Evolutionary conservation across 106 monocot species (phyloP).

Genomic region (Allium fistulosum): DNA sequence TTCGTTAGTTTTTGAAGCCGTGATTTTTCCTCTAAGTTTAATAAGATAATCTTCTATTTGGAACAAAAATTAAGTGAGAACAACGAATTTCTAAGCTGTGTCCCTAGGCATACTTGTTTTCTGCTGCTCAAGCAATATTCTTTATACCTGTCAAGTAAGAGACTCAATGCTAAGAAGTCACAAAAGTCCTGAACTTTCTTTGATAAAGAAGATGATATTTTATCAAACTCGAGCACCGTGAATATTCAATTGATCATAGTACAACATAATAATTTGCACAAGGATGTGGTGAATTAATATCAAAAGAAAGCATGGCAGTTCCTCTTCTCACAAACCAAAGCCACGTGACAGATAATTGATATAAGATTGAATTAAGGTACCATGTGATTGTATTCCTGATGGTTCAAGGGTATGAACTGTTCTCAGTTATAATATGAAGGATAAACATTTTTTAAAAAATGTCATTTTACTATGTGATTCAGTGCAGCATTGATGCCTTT

Average conservation of each 20-base stretch:
- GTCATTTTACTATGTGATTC: conserved; percentile 7
- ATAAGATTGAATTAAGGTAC: conserved; percentile 77
- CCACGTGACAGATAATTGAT: conserved; percentile 91
- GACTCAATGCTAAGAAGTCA: conserved; percentile 2
- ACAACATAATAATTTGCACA: conserved; percentile 4
- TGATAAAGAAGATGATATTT: conserved; percentile 9
- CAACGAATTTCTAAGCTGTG: too few relatives aligned
- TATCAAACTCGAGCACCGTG: conserved; percentile 16
- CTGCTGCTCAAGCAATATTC: too few relatives aligned
- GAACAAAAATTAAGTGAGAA: too few relatives aligned
- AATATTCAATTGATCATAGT: conserved; percentile 15
- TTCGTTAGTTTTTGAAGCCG: too few relatives aligned
- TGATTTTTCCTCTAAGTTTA: too few relatives aligned
- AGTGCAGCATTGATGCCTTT: conserved; percentile 87
- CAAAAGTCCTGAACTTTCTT: conserved; percentile 3
- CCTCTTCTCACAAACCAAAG: conserved; percentile 25
- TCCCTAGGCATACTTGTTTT: too few relatives aligned
- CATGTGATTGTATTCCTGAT: conserved; percentile 74
- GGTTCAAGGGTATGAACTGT: conserved; percentile 42
- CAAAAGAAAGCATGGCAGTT: conserved; percentile 24
- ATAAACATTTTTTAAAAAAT: background rate
- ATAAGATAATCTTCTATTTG: too few relatives aligned
- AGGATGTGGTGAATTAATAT: conserved; percentile 1
- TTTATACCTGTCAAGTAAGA: conserved; percentile 2
- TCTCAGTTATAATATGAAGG: background rate